Percentiles rank a stretch among this genome's conserved stretches.
phyloP scores from a whole-genome alignment of 306 rosid species.

The Casuarina equisetifolia region DNA sequence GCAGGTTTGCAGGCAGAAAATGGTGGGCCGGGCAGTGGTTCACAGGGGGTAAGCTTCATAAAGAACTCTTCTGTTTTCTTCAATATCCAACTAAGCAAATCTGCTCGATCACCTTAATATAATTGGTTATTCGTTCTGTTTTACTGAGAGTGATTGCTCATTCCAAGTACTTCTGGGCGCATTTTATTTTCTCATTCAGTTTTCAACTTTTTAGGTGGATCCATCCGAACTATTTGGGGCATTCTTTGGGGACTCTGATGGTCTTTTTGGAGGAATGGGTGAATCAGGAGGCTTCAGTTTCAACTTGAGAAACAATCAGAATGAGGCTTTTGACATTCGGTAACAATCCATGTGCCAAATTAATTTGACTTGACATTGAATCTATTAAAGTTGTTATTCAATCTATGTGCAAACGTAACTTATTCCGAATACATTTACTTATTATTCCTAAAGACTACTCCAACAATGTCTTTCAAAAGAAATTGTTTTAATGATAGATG shows the following conservation, averaged over 20 bases:
- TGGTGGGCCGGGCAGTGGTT: slow-evolving; percentile 48
- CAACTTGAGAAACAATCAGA: slow-evolving; percentile 51
- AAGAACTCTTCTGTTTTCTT: slow-evolving; percentile 13
- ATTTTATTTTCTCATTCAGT: neutral
- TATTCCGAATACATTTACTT: too few relatives aligned
- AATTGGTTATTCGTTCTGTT: neutral
- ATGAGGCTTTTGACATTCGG: slow-evolving; percentile 64
- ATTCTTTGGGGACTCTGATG: slow-evolving; percentile 75
- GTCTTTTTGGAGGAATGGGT: slow-evolving; percentile 60
- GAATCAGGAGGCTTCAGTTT: slow-evolving; percentile 65
- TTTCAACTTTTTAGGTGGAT: slow-evolving; percentile 57
- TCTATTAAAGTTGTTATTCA: neutral
- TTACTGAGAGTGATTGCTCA: slow-evolving; percentile 3
- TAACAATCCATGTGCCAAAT: slow-evolving; percentile 31
- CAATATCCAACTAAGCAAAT: slow-evolving; percentile 6
- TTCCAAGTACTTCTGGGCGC: slow-evolving; percentile 26
- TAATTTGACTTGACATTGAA: neutral
- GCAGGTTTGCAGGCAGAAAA: slow-evolving; percentile 79
- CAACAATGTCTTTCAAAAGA: neutral
- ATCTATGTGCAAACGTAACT: neutral
- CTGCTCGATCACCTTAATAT: slow-evolving; percentile 24
- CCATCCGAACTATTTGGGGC: slow-evolving; percentile 69
- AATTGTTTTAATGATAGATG: neutral
- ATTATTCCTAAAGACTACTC: neutral
- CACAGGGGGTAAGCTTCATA: slow-evolving; percentile 64